These are phyloP conservation scores for Rostrohypoxylon terebratum DNA, from an alignment of 495 filamentous ascomycete species.

Conservation along the genomic window DNA sequence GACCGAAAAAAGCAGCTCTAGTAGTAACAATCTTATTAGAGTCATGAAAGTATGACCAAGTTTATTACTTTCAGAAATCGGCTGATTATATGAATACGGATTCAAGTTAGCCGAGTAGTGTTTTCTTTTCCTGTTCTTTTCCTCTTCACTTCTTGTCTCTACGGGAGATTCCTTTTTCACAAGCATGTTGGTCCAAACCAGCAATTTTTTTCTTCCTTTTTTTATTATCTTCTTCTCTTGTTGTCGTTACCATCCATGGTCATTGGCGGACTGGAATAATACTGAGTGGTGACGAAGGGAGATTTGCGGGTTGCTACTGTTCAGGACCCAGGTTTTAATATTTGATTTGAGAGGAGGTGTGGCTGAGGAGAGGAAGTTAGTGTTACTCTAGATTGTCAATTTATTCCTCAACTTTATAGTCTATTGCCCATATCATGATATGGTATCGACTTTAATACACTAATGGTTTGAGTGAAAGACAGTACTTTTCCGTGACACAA, in stretches of 20 bases:
- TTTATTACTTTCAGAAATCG: constrained; percentile 46
- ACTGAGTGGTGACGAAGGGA: not conserved
- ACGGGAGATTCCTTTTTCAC: not conserved
- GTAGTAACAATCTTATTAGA: constrained; percentile 30
- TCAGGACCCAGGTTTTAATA: not conserved
- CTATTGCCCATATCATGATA: not conserved
- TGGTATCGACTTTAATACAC: not conserved
- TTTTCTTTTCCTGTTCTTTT: constrained; percentile 1
- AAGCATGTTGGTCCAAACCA: not conserved
- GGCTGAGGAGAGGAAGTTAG: not conserved
- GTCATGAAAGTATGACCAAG: constrained; percentile 42
- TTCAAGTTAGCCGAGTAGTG: constrained; percentile 10
- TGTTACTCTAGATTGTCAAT: not conserved
- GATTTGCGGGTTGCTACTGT: constrained; percentile 1
- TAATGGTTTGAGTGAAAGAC: not conserved
- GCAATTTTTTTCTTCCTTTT: not conserved
- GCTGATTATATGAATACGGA: constrained; percentile 26
- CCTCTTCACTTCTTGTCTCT: constrained; percentile 4
- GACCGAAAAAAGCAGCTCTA: constrained; percentile 21
- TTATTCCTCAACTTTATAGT: not conserved
- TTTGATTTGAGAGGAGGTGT: not conserved
- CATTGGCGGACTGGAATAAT: not conserved
- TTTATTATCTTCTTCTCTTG: too few relatives aligned
- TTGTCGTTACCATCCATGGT: not conserved
- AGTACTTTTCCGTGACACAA: not conserved